Percentiles rank a stretch among this genome's conserved stretches.
These are phyloP conservation scores for Vigna mungo DNA, from an alignment of 306 rosid species.

Conservation along the genomic window DNA sequence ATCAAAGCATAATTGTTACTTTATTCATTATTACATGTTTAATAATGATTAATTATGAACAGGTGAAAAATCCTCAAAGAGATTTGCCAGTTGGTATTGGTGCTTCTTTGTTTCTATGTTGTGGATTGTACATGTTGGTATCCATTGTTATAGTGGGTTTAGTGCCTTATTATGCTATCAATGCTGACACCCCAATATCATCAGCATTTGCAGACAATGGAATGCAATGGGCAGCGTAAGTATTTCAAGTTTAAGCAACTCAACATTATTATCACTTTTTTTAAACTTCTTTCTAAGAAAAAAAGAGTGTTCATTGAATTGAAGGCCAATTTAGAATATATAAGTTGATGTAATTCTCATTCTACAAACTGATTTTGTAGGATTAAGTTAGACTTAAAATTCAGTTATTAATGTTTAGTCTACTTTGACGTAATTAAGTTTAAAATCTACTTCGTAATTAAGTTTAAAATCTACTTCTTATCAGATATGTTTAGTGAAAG, in stretches of 20 bases:
- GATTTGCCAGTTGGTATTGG: conserved; percentile 94
- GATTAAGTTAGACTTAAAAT: rapidly evolving
- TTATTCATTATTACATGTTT: too few relatives aligned
- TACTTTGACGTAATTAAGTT: too few relatives aligned
- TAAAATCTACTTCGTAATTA: too few relatives aligned
- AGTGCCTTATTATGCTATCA: conserved; percentile 86
- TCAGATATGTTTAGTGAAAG: too few relatives aligned
- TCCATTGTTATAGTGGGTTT: conserved; percentile 87
- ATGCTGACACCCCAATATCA: conserved; percentile 90
- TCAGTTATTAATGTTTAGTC: too few relatives aligned
- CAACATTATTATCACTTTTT: too few relatives aligned
- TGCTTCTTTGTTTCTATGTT: conserved; percentile 73
- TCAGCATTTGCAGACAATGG: conserved; percentile 88
- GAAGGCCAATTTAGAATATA: too few relatives aligned
- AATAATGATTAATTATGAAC: not conserved
- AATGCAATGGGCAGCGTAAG: conserved; percentile 98
- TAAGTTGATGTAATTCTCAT: too few relatives aligned
- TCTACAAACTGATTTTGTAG: rapidly evolving
- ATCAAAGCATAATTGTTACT: too few relatives aligned
- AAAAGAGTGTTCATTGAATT: too few relatives aligned
- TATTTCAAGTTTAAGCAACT: not conserved
- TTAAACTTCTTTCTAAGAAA: too few relatives aligned
- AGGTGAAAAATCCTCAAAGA: conserved; percentile 96
- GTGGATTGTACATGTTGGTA: conserved; percentile 87
- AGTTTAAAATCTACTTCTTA: too few relatives aligned